Evolutionary conservation across 495 filamentous ascomycete genomes (phyloP), one percentile per base, ranked within the genome.

Genomic region (Durotheca rogersii): DNA sequence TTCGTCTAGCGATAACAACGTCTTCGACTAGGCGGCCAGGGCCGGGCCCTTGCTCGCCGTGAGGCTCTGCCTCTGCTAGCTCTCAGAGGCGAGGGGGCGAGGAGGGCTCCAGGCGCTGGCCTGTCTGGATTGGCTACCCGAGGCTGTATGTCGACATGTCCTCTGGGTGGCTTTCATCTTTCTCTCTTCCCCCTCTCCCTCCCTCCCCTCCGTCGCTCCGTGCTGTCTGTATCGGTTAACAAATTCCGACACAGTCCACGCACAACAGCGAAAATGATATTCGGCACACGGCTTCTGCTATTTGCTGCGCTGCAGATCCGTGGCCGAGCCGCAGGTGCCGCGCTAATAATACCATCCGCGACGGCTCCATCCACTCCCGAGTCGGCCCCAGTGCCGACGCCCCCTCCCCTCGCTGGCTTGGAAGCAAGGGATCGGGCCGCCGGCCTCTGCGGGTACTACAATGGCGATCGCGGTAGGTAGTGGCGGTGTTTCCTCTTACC

Each of bases 341-440:
- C 9, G 4, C 9, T 27, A 9, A n/a, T n/a, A 17, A 12, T 30
- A 3, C 7, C 40, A 2, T 31, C 40, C 6, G 14, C 57, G 53
- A 41, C 70, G 63, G 25, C 67, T 68, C 18, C 75, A 59, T 0
- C 69, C 67, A 43, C 73, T 71, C 4, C 57, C 68, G 12, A 57
- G 63, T 46, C 42, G 7, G 17, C 3, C 4, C 31, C 31, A 29
- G 5, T 18, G 1, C 16, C 42, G 17, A 46, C 31, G 30, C 18
- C 18, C 7, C 17, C 42, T 1, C 18, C 42, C 16, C 14, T 27
- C n/a, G 16, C n/a, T 5, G 16, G n/a, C 3, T n/a, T 46, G 10
- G 31, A 35, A 15, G 18, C 42, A 6, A 46, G 42, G n/a, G 6
- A 46, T 4, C 6, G 19, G 29, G 18, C 30, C 10, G 31, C 30